phyloP scores from a whole-genome alignment of 78 protist species.

The Isochrysis galbana region DNA sequence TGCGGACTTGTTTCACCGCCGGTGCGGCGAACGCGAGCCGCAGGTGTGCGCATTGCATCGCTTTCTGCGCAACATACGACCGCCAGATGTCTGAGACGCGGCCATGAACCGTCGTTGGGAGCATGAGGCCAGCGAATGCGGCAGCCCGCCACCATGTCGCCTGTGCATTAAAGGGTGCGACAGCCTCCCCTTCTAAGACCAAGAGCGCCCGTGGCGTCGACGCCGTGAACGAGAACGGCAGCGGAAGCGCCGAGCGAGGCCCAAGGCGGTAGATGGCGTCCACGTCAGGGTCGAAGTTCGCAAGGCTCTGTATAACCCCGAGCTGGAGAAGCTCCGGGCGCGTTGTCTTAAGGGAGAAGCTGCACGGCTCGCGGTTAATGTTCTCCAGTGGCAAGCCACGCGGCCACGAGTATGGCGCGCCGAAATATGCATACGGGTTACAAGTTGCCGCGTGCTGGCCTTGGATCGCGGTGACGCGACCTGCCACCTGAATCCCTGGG shows the following conservation, averaged over 20 bases:
- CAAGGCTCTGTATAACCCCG: conserved; percentile 18
- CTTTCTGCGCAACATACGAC: neutral
- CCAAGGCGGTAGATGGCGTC: conserved; percentile 35
- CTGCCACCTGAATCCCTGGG: too few species aligned
- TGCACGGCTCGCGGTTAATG: neutral
- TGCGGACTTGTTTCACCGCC: neutral
- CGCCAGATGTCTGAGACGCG: conserved; percentile 47
- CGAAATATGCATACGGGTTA: neutral
- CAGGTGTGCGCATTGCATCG: neutral
- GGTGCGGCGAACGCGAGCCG: conserved; percentile 22
- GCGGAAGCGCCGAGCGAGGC: neutral
- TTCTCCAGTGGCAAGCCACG: neutral
- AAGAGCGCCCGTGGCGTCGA: neutral
- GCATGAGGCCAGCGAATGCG: conserved; percentile 7
- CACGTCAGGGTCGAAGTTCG: conserved; percentile 42
- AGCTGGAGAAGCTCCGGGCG: neutral
- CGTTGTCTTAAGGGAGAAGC: neutral
- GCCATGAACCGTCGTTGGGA: conserved; percentile 36
- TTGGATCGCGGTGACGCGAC: too few species aligned
- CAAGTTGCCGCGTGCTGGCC: neutral
- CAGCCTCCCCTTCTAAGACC: neutral
- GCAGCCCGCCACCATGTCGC: neutral
- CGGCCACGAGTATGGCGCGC: neutral
- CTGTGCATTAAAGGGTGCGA: conserved; percentile 31
- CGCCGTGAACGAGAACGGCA: neutral